Percentiles rank a stretch among this genome's conserved stretches.
Conservation (phyloP, 164 flowering plant species). For the Echeveria elegans region DNA sequence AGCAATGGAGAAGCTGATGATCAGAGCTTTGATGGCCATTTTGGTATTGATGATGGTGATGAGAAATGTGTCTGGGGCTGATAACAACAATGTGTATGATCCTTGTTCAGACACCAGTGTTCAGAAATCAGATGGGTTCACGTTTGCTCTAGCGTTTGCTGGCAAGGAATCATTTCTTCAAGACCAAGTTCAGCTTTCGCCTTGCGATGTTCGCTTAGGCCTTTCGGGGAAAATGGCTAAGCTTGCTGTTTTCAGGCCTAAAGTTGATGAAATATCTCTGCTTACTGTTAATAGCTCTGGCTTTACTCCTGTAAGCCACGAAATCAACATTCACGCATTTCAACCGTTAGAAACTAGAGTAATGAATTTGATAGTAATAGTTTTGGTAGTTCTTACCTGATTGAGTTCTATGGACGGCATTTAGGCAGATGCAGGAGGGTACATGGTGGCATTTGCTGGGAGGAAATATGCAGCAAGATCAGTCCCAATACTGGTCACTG, state of each 20-base stretch:
- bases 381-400: too few species aligned
- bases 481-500: conserved; percentile 40
- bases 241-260: conserved; percentile 36
- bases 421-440: conserved; percentile 15
- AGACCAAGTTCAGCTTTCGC: conserved; percentile 34
- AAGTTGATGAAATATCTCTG: conserved; percentile 58
- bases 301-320: conserved; percentile 28
- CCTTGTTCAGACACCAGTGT: conserved; percentile 35
- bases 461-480: conserved; percentile 73
- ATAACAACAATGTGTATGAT: conserved; percentile 26
- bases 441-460: conserved; percentile 81
- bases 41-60: conserved; percentile 8
- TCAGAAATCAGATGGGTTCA: conserved; percentile 33
- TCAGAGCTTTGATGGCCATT: not conserved
- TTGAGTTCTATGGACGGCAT: not conserved
- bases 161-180: conserved; percentile 27
- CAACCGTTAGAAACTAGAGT: not conserved
- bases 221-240: conserved; percentile 20
- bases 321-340: conserved; percentile 9
- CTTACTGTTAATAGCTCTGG: conserved; percentile 40
- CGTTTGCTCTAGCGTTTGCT: conserved; percentile 38
- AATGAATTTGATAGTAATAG: not conserved
- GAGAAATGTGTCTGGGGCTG: conserved; percentile 17
- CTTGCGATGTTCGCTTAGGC: conserved; percentile 34
- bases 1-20: not conserved